Percentiles rank a stretch among this genome's conserved stretches.
phyloP scores from a whole-genome alignment of 371 early-diverging fungal species.

The Apophysomyces ossiformis region DNA sequence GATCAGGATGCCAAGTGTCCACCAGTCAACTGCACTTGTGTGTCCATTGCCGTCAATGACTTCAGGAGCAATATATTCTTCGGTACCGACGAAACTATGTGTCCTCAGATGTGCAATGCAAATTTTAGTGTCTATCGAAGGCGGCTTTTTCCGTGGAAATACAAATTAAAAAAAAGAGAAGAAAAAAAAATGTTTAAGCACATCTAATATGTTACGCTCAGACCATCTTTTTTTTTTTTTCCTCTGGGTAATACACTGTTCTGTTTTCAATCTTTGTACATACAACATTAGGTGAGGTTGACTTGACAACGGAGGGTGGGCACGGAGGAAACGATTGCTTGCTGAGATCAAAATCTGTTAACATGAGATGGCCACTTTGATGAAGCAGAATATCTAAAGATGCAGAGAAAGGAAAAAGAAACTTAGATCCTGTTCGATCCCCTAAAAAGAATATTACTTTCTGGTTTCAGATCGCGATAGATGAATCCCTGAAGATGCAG shows the following conservation, averaged over 20 bases:
- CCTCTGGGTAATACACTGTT: background rate
- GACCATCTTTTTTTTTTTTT: background rate
- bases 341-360: slow-evolving; percentile 92
- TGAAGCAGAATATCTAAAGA: slow-evolving; percentile 86
- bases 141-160: slow-evolving; percentile 37
- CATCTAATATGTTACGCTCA: slow-evolving; percentile 3
- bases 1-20: slow-evolving; percentile 98
- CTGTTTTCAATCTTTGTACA: slow-evolving; percentile 20
- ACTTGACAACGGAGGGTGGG: slow-evolving; percentile 78
- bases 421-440: slow-evolving; percentile 22
- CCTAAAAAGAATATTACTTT: slow-evolving; percentile 63
- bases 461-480: slow-evolving; percentile 98
- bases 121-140: slow-evolving; percentile 83
- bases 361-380: slow-evolving; percentile 93
- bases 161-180: slow-evolving; percentile 13
- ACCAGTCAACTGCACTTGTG: slow-evolving; percentile 97
- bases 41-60: slow-evolving; percentile 92
- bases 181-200: background rate
- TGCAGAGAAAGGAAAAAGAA: background rate
- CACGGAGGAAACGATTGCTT: slow-evolving; percentile 78
- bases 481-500: slow-evolving; percentile 93
- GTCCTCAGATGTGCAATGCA: slow-evolving; percentile 82
- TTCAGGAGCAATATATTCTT: slow-evolving; percentile 98
- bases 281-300: slow-evolving; percentile 56
- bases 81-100: slow-evolving; percentile 97